Conservation (phyloP, 2,329 filamentous ascomycete species). For the Periglandula ipomoeae region DNA sequence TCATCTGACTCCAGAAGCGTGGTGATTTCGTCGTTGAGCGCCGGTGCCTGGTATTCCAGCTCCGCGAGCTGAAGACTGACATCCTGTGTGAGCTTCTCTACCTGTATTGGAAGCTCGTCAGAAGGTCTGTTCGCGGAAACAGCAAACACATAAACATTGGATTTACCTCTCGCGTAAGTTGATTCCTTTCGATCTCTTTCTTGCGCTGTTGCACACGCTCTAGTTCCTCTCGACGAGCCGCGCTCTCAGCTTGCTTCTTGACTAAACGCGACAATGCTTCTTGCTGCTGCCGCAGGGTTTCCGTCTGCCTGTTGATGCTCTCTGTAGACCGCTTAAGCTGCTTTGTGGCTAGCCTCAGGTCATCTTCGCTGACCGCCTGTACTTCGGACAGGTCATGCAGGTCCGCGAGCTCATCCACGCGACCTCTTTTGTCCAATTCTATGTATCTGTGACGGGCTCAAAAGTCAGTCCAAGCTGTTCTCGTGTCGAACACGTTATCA, state of each 20-base stretch:
- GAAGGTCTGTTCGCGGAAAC: no score
- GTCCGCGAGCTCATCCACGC: slow-evolving; percentile 35
- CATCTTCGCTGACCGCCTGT: slow-evolving; percentile 46
- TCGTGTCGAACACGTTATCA: no score
- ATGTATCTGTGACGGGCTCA: slow-evolving; percentile 35
- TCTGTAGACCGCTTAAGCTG: slow-evolving; percentile 57
- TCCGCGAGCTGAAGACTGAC: slow-evolving; percentile 38
- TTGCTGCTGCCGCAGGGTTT: slow-evolving; percentile 51
- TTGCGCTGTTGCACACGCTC: slow-evolving; percentile 19
- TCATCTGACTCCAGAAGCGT: slow-evolving; percentile 52
- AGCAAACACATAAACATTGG: no score
- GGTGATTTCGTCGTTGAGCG: slow-evolving; percentile 39
- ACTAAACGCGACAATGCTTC: slow-evolving; percentile 46
- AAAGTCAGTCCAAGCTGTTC: no score
- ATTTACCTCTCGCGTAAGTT: slow-evolving; percentile 33
- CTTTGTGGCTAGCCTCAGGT: slow-evolving; percentile 51
- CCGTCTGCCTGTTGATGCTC: slow-evolving; percentile 54
- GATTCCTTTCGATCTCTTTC: slow-evolving; percentile 29
- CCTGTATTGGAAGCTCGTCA: slow-evolving; percentile 21
- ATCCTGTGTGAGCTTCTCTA: slow-evolving; percentile 38
- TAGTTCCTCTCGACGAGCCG: slow-evolving; percentile 19
- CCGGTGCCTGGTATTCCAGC: slow-evolving; percentile 40
- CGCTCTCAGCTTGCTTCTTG: slow-evolving; percentile 26
- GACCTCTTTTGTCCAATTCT: slow-evolving; percentile 37
- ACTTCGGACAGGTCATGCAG: slow-evolving; percentile 36